These are phyloP conservation scores for Neurospora intermedia DNA, from an alignment of 495 filamentous ascomycete genomes.

Conservation along the genomic window DNA sequence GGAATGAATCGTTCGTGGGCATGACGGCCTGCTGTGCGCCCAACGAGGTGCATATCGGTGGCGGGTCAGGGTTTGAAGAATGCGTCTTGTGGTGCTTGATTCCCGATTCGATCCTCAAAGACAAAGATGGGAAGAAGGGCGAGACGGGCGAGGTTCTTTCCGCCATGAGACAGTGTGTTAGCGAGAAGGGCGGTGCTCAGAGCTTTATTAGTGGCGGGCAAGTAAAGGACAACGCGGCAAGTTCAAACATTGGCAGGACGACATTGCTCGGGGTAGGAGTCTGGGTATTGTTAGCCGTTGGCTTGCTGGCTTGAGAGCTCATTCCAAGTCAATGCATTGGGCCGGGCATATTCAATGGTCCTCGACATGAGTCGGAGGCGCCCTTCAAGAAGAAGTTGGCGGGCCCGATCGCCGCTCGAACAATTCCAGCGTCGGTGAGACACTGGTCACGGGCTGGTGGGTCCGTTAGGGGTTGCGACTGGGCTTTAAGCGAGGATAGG, in stretches of 20 bases:
- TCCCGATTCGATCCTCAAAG: background rate
- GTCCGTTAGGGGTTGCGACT: too few relatives aligned
- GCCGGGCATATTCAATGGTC: too few relatives aligned
- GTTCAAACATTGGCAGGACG: background rate
- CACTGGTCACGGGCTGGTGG: too few relatives aligned
- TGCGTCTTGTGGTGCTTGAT: background rate
- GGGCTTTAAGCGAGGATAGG: too few relatives aligned
- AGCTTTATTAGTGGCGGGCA: background rate
- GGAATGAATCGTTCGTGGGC: background rate
- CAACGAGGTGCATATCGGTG: background rate
- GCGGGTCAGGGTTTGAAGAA: background rate
- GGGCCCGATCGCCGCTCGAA: too few relatives aligned
- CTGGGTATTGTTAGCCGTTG: background rate
- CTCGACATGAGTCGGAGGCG: too few relatives aligned
- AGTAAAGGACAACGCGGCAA: background rate
- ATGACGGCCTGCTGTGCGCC: background rate
- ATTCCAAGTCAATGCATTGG: too few relatives aligned
- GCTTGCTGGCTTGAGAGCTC: background rate
- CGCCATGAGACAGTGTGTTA: background rate
- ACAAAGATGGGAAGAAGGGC: background rate
- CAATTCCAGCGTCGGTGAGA: too few relatives aligned
- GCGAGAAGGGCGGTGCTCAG: background rate
- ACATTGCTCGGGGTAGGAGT: background rate
- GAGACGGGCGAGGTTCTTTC: background rate
- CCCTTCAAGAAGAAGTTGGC: too few relatives aligned